Evolutionary conservation across 2,329 filamentous ascomycete species (phyloP).

Genomic region (Beauveria australis): DNA sequence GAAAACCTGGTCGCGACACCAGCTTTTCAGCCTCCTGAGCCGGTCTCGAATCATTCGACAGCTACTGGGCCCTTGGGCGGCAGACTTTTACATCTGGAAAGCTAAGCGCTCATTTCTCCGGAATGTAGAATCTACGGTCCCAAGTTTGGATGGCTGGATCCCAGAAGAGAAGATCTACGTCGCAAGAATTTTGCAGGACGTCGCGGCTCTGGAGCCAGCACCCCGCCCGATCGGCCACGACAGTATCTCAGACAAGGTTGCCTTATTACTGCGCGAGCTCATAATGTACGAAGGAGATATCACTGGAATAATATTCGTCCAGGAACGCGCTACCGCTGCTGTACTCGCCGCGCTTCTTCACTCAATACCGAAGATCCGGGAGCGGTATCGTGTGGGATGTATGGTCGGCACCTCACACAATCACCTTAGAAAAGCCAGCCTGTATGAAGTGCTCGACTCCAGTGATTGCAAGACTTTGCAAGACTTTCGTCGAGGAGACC

Average conservation of each 20-base stretch:
- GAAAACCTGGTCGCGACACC: constrained; percentile 44
- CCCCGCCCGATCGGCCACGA: constrained; percentile 12
- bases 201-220: constrained; percentile 21
- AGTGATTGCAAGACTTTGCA: constrained; percentile 29
- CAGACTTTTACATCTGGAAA: constrained; percentile 54
- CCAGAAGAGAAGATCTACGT: constrained; percentile 50
- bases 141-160: constrained; percentile 33
- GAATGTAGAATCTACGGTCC: constrained; percentile 14
- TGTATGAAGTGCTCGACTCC: constrained; percentile 29
- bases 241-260: constrained; percentile 49
- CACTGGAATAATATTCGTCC: constrained; percentile 60
- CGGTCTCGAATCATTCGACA: constrained; percentile 41
- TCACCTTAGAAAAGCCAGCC: constrained; percentile 26
- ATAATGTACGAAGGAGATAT: constrained; percentile 29
- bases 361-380: constrained; percentile 37
- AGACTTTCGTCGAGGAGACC: constrained; percentile 43
- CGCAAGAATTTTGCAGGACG: constrained; percentile 32
- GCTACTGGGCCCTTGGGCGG: constrained; percentile 61
- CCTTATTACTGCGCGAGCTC: constrained; percentile 44
- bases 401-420: constrained; percentile 47
- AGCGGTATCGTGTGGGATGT: constrained; percentile 41
- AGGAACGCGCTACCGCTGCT: constrained; percentile 51
- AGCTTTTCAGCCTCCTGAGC: constrained; percentile 47
- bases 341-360: constrained; percentile 52
- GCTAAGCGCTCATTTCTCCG: constrained; percentile 31